Conservation (phyloP, 345 rosid genomes). For the Lenwebbia sp. region DNA sequence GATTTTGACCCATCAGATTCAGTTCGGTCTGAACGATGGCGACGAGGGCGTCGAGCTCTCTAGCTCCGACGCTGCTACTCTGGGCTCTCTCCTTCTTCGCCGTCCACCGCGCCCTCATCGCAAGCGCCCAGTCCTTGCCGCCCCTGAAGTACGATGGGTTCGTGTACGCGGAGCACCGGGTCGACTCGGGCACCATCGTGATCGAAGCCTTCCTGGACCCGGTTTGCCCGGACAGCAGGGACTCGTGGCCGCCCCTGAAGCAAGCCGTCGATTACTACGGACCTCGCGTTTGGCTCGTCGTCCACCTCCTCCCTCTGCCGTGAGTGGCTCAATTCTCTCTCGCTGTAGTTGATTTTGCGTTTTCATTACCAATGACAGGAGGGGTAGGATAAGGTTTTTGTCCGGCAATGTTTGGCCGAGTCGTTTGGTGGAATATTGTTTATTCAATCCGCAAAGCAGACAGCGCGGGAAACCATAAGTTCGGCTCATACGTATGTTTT, state of each 20-base stretch:
- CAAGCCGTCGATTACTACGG: constrained; percentile 48
- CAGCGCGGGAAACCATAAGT: neutral
- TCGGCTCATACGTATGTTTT: neutral
- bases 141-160: constrained; percentile 77
- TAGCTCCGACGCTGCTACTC: neutral
- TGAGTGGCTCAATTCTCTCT: constrained; percentile 14
- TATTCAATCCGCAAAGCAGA: neutral
- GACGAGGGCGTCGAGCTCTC: neutral
- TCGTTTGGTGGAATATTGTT: too few species aligned
- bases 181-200: constrained; percentile 30
- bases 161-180: constrained; percentile 19
- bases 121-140: constrained; percentile 39
- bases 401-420: neutral
- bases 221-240: constrained; percentile 78
- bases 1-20: neutral
- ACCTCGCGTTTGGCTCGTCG: constrained; percentile 36
- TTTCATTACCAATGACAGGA: neutral
- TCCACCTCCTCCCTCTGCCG: constrained; percentile 92
- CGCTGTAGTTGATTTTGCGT: neutral
- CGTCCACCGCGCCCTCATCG: neutral
- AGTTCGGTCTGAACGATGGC: neutral
- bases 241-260: constrained; percentile 77
- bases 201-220: constrained; percentile 88
- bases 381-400: neutral
- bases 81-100: neutral